Base-by-base conservation (phyloP, 306 rosid species). In the Acacia crassicarpa region DNA sequence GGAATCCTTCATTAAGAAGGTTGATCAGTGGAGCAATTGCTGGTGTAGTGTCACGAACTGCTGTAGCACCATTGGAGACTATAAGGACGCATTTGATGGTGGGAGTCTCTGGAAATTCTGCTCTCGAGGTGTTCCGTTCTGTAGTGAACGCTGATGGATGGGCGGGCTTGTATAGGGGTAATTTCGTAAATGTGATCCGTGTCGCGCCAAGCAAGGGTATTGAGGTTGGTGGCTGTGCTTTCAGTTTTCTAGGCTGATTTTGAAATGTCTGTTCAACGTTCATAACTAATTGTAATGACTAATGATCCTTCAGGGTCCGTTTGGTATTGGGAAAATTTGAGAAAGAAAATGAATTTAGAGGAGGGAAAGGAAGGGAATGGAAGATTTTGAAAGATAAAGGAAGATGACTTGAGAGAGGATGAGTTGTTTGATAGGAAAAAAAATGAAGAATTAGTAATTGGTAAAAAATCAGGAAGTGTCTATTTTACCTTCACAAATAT, bases 11-110 rank as follows among this genome's bases (percentile, higher is more conserved):
- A 4, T 35, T 89, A 49, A 86, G 94, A 72, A 82, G 82, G 86
- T 77, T 92, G 85, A 76, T 89, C 15, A 90, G 97, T 72, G 97
- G 97, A 46, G 97, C 93, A 10, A 83, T 89, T 32, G 94, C 97
- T 6, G 92, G 94, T 68, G 94, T 82, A 23, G 89, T 85, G 72
- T 89, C 92, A 14, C 75, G 92, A 41, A 75, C 83, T 35, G 87
- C 78, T 14, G 87, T 89, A 4, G 90, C 90, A 0, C 92, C 92
- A n/a, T 53, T 89, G 86, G 92, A 89, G 89, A 89, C 92, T 2
- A 81, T 89, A 71, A 81, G 85, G 80, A 85, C 90, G 0, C 88
- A 86, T 83, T 72, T 89, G 81, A 87, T 89, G 89, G 87, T 83
- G 48, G 90, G 90, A 71, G 77, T 87, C 81, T 77, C 84, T 9